These are phyloP conservation scores for Uronychia setigera DNA, from an alignment of 73 alveolate species.

Conservation along the genomic window DNA sequence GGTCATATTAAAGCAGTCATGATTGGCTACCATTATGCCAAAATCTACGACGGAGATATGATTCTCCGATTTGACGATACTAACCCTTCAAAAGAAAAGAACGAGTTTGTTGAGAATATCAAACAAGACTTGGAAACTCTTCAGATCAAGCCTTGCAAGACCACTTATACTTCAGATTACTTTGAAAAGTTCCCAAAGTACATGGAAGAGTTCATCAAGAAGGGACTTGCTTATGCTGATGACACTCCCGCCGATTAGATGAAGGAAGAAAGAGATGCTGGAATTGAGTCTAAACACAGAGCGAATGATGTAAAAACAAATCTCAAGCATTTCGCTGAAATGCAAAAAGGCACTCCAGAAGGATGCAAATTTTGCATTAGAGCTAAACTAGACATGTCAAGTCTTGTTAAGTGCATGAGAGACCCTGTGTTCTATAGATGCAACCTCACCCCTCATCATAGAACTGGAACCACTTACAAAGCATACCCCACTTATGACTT, in stretches of 20 bases:
- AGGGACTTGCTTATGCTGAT: conserved; percentile 96
- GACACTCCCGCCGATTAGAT: conserved; percentile 95
- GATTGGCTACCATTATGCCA: conserved; percentile 96
- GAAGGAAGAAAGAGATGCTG: conserved; percentile 92
- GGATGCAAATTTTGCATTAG: conserved; percentile 90
- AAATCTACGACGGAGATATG: conserved; percentile 96
- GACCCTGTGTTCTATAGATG: conserved; percentile 98
- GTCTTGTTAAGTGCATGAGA: conserved; percentile 92
- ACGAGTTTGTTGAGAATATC: conserved; percentile 92
- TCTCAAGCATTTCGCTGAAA: conserved; percentile 76
- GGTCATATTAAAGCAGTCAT: conserved; percentile 99
- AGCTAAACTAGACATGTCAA: conserved; percentile 91
- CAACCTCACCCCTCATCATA: conserved; percentile 85
- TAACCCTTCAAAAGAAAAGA: conserved; percentile 96
- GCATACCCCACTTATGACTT: conserved; percentile 99
- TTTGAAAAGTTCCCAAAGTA: conserved; percentile 82
- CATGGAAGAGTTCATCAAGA: conserved; percentile 78
- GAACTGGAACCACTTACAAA: conserved; percentile 88
- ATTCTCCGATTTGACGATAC: conserved; percentile 98
- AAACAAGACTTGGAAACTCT: conserved; percentile 81
- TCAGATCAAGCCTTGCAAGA: conserved; percentile 83
- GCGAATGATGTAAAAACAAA: conserved; percentile 81
- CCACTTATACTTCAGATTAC: conserved; percentile 93
- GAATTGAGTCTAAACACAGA: conserved; percentile 89
- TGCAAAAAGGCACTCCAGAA: conserved; percentile 65